A percentile compares a stretch with the other conserved stretches of the same genome.
phyloP scores from a whole-genome alignment of 345 rosid species.

The Salix dunnii region DNA sequence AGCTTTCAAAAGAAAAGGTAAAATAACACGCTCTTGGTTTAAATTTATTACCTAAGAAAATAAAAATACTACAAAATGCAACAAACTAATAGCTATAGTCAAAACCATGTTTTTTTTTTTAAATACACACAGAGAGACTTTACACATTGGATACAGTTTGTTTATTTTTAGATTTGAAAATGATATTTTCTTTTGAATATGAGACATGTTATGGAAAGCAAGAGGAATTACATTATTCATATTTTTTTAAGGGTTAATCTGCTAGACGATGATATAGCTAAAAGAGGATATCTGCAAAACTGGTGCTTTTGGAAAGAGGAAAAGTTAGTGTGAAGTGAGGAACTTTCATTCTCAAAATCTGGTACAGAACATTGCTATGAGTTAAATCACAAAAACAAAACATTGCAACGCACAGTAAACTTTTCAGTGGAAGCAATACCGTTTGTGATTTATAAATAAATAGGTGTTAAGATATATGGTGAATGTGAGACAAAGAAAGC shows the following conservation, averaged over 20 bases:
- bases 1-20: too few species aligned
- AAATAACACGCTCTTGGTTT: not conserved
- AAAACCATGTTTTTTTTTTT: too few species aligned
- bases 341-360: not conserved
- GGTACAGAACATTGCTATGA: not conserved
- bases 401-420: not conserved
- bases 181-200: not conserved
- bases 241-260: not conserved
- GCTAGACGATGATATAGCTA: not conserved
- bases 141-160: not conserved
- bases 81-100: too few species aligned
- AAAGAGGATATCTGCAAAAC: not conserved
- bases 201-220: not conserved
- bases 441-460: not conserved
- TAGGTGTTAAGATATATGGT: not conserved
- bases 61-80: not conserved
- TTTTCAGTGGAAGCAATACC: not conserved
- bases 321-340: not conserved
- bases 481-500: not conserved
- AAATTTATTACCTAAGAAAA: not conserved
- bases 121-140: not conserved
- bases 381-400: not conserved
- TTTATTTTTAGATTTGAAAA: not conserved
- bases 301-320: not conserved
- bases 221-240: not conserved